These are phyloP conservation scores for Poa annua DNA, from an alignment of 176 grass and related monocot genomes.

Conservation along the genomic window DNA sequence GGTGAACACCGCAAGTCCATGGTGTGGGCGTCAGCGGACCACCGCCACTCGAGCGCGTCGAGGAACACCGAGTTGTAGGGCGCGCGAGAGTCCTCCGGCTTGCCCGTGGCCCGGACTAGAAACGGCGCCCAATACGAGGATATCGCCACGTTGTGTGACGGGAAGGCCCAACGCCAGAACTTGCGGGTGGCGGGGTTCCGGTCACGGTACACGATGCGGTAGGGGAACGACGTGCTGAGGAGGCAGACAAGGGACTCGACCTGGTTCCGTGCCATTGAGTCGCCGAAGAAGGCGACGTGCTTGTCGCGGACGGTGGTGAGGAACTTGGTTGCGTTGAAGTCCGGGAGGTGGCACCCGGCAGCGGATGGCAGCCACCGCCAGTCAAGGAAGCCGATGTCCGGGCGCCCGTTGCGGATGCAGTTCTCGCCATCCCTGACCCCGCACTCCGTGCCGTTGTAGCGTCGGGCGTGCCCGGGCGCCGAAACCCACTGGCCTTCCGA, in stretches of 20 bases:
- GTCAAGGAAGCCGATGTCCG: slow-evolving; percentile 33
- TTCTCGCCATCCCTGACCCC: too few relatives aligned
- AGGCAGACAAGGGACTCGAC: slow-evolving; percentile 69
- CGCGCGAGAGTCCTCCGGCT: slow-evolving; percentile 34
- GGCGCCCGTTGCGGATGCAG: too few relatives aligned
- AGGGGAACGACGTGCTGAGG: slow-evolving; percentile 31
- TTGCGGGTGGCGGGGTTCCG: slow-evolving; percentile 24
- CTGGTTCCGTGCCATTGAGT: slow-evolving; percentile 71
- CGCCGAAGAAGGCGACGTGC: slow-evolving; percentile 63
- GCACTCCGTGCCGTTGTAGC: too few relatives aligned
- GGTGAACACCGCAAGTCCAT: slow-evolving; percentile 54
- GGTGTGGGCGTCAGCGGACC: slow-evolving; percentile 39
- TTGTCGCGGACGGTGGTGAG: slow-evolving; percentile 46
- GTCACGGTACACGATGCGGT: slow-evolving; percentile 33
- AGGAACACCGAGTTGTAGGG: slow-evolving; percentile 8
- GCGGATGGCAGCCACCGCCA: slow-evolving; percentile 59
- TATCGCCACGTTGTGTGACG: slow-evolving; percentile 34
- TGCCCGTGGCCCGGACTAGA: slow-evolving; percentile 32
- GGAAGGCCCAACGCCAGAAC: slow-evolving; percentile 46
- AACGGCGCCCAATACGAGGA: slow-evolving; percentile 59
- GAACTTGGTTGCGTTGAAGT: slow-evolving; percentile 49
- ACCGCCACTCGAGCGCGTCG: slow-evolving; percentile 36
- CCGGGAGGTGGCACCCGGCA: slow-evolving; percentile 45
- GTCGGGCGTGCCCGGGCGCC: too few relatives aligned
- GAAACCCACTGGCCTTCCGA: too few relatives aligned